A percentile compares a stretch with the other conserved stretches of the same genome.
These are phyloP conservation scores for Pseudozyma sp. DNA, from an alignment of 1,284 basidiomycete genomes.

Conservation along the genomic window DNA sequence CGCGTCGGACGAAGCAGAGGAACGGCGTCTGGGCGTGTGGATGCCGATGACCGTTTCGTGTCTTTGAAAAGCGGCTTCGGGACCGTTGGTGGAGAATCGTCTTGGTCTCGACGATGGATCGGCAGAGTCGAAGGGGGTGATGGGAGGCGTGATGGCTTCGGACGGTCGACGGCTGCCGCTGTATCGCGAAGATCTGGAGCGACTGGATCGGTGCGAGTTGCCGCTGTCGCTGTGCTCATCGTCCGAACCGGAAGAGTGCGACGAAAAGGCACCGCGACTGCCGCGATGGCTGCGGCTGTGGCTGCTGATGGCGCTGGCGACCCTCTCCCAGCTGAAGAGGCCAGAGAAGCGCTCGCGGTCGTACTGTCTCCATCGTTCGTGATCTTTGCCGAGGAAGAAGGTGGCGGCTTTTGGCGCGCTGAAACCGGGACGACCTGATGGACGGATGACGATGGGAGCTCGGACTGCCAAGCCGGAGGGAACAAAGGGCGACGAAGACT, in stretches of 20 bases:
- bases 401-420: slow-evolving; percentile 54
- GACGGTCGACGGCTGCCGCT: slow-evolving; percentile 33
- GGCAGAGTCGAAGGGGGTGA: slow-evolving; percentile 32
- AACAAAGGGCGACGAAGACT: slow-evolving; percentile 8
- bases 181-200: slow-evolving; percentile 36
- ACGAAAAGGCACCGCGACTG: slow-evolving; percentile 39
- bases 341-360: slow-evolving; percentile 50
- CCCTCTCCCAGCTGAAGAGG: slow-evolving; percentile 38
- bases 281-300: slow-evolving; percentile 32
- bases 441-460: slow-evolving; percentile 43
- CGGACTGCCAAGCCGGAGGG: slow-evolving; percentile 24
- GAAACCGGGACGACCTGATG: slow-evolving; percentile 46
- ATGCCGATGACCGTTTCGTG: slow-evolving; percentile 64
- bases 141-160: slow-evolving; percentile 32
- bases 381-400: slow-evolving; percentile 64
- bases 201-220: slow-evolving; percentile 35
- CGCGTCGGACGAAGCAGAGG: slow-evolving; percentile 34
- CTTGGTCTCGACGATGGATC: slow-evolving; percentile 22
- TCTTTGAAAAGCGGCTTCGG: slow-evolving; percentile 56
- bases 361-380: slow-evolving; percentile 63
- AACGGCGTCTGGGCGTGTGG: slow-evolving; percentile 55
- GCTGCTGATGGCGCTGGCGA: slow-evolving; percentile 49
- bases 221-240: slow-evolving; percentile 44
- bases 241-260: slow-evolving; percentile 38
- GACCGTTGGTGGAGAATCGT: slow-evolving; percentile 55